phyloP scores from a whole-genome alignment of 129 eudicot genomes.

The carrot (Daucus carota) region DNA sequence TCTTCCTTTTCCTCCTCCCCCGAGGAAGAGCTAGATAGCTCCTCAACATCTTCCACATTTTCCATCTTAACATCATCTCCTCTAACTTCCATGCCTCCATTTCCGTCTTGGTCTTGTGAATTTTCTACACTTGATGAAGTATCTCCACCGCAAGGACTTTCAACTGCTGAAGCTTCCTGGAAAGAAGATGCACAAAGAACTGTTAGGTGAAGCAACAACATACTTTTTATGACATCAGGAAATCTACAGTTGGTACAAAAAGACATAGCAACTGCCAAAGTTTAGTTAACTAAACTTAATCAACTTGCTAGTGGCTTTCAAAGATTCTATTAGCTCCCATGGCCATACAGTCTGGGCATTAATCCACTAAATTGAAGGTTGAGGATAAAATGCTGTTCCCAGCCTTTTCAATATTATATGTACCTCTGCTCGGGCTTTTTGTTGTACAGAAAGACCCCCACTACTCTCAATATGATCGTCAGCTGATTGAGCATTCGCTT shows the following conservation, averaged over 20 bases:
- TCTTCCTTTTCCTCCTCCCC: conserved; percentile 28
- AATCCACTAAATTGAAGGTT: not conserved
- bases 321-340: not conserved
- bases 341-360: not conserved
- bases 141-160: conserved; percentile 61
- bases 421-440: conserved; percentile 58
- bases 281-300: not conserved
- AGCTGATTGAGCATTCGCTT: conserved; percentile 39
- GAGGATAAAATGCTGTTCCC: not conserved
- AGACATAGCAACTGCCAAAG: not conserved
- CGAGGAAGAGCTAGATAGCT: conserved; percentile 22
- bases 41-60: conserved; percentile 13
- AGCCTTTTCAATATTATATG: not conserved
- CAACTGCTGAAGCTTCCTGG: conserved; percentile 51
- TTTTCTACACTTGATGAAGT: conserved; percentile 61
- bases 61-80: conserved; percentile 42
- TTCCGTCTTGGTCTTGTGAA: conserved; percentile 55
- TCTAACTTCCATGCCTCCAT: conserved; percentile 46
- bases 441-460: conserved; percentile 35
- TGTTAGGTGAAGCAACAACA: not conserved
- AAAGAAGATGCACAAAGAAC: conserved; percentile 5
- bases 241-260: not conserved
- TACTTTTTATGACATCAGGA: not conserved
- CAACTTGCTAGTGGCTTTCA: not conserved
- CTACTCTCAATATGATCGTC: conserved; percentile 45